Evolutionary conservation across 805 yeast genomes (phyloP), one percentile per base, ranked within the genome.

Genomic region (Yueomyces sinensis): DNA sequence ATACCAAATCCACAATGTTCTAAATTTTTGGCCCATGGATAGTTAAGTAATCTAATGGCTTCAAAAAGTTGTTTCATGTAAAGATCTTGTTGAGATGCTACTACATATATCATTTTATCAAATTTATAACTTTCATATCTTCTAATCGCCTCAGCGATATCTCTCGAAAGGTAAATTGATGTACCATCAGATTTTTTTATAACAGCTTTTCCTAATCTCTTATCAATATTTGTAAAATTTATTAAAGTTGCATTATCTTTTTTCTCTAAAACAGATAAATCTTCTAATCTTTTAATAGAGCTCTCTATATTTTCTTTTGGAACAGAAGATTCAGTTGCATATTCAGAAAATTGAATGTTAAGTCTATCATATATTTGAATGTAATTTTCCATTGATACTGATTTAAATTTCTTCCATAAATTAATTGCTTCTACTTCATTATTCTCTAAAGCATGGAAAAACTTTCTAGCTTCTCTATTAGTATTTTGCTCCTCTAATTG

Each of bases 271-370:
- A 89, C 66, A 4, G 76, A 75, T 51, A 72, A 76, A 50, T 77
- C 77, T 32, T 69, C 64, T 49, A 91, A 74, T 29, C 63, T 50
- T 32, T 73, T 62, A 27, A 75, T 61, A 34, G 79, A 94, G 30
- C 65, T 56, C 37, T 72, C 63, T 82, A 89, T 82, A 19, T 64
- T 55, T 38, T 75, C 78, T 49, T 71, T 72, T 5, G 91, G 68
- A 33, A 89, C 95, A 62, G 83, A 94, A 16, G 97, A 87, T 61
- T 89, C 98, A 42, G 98, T 98, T 5, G 94, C 81, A 60, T 91
- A 89, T 31, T 66, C 68, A 52, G 89, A 95, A 56, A 78, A 89
- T 42, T 70, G 59, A 51, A 89, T 91, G 62, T 91, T 91, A 49
- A 91, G 72, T 54, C 98, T 79, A 40, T 82, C 84, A 59, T 89